Evolutionary conservation across 2,329 filamentous ascomycete genomes (phyloP).

Genomic region (Sporothrix dimorphospora): DNA sequence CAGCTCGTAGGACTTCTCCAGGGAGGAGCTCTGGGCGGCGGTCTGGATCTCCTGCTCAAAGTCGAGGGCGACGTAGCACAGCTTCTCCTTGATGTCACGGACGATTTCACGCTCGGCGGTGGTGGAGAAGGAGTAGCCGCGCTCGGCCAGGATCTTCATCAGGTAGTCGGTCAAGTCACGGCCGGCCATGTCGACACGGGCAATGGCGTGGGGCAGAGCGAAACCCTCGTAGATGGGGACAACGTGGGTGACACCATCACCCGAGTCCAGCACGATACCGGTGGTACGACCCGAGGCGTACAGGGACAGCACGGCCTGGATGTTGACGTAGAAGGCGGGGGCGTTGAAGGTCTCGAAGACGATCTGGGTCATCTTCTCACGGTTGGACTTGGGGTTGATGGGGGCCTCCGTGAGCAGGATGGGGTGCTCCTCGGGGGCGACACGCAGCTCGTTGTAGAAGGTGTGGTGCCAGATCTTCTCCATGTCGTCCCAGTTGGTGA

Average conservation of each 20-base stretch:
- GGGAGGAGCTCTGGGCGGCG: conserved; percentile 94
- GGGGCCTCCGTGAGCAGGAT: conserved; percentile 98
- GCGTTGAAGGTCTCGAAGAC: conserved; percentile 99
- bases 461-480: conserved; percentile 99
- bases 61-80: conserved; percentile 99
- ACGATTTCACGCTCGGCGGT: conserved; percentile 99
- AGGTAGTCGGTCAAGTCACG: conserved; percentile 99
- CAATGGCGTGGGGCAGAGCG: conserved; percentile 99
- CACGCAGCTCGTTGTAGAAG: conserved; percentile 99
- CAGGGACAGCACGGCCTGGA: conserved; percentile 98
- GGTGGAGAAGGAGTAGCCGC: conserved; percentile 99
- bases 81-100: conserved; percentile 99
- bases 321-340: conserved; percentile 99
- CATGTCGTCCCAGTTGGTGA: conserved; percentile 99
- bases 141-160: conserved; percentile 99
- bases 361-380: conserved; percentile 99
- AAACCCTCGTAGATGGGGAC: conserved; percentile 99
- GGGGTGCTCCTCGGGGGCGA: conserved; percentile 99
- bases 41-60: conserved; percentile 99
- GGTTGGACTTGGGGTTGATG: conserved; percentile 99
- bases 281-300: conserved; percentile 99
- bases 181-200: conserved; percentile 99
- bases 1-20: conserved; percentile 99
- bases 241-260: conserved; percentile 99
- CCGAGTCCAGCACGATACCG: conserved; percentile 99